These are phyloP conservation scores for Penicillium sp. DNA, from an alignment of 2,329 filamentous ascomycete genomes.

Conservation along the genomic window DNA sequence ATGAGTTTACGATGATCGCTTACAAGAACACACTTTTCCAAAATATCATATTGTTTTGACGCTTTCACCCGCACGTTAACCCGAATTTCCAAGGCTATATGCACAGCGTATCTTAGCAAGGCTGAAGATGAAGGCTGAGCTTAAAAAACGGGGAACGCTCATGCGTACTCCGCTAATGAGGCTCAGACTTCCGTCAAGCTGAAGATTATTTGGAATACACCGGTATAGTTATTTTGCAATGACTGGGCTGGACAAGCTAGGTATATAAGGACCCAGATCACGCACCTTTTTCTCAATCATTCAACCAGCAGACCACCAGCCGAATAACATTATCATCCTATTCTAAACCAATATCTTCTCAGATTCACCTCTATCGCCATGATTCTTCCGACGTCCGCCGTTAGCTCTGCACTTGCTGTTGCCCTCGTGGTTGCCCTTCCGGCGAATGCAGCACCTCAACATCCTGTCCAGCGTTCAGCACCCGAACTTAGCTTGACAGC, in stretches of 20 bases:
- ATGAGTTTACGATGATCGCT: background rate
- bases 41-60: too few species aligned
- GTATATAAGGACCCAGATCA: background rate
- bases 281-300: background rate
- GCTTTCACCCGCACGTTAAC: too few species aligned
- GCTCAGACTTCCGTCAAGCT: background rate
- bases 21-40: too few species aligned
- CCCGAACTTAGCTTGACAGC: constrained; percentile 24
- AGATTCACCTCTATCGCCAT: background rate
- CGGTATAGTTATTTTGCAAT: too few species aligned
- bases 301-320: background rate
- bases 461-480: constrained; percentile 15
- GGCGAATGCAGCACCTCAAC: constrained; percentile 19
- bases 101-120: background rate
- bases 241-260: background rate
- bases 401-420: constrained; percentile 9
- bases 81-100: background rate
- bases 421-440: constrained; percentile 12
- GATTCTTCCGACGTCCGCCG: constrained; percentile 10
- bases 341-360: background rate
- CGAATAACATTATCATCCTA: background rate
- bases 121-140: constrained; percentile 13
- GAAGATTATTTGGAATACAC: constrained; percentile 1
- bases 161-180: background rate
- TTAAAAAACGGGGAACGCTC: background rate